Base-by-base conservation (phyloP, 108 stramenopile species). In the Fragilaria radians region DNA sequence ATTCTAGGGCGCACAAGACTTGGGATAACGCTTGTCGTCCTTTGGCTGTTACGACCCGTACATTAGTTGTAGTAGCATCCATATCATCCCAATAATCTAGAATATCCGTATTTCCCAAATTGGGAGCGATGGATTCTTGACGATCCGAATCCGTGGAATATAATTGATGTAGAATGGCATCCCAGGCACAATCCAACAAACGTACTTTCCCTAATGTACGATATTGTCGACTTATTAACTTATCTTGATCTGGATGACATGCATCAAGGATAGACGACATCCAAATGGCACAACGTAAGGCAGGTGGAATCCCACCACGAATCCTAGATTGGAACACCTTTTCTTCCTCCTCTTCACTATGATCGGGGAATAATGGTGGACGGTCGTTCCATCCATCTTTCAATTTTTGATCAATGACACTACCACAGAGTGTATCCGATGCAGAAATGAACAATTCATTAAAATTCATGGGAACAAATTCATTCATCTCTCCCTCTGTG, bases 201-300 rank as follows among this genome's bases (percentile, higher is more conserved):
- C 52, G 57, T 14, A 60, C 70, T 60, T 72, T 80, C 49, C 46
- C 73, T 48, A 73, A 58, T 23, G 90, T 88, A 34, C 86, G 73
- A 47, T 81, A 91, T 52, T 83, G 73, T 48, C 88, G 80, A 11
- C 71, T 54, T 24, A 70, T 62, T 45, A 63, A 27, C 3, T 71
- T 46, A 32, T 56, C 62, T 48, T 82, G 74, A 53, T 83, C 68
- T 3, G 84, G 77, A 63, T 83, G 71, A 23, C 65, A 72, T 0
- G 81, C 63, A 63, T 80, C 68, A 32, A 82, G 54, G 5, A 88
- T 68, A 23, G 83, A 86, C 59, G 83, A 78, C 21, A 86, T 73
- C 90, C 90, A 91, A 4, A 91, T 80, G 54, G 89, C 89, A 70
- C 86, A 88, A n/a, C 90, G 77, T 4, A 88, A 59, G 7, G 83